Base-by-base conservation (phyloP, 805 yeast genomes). In the Kodamaea fukazawae region DNA sequence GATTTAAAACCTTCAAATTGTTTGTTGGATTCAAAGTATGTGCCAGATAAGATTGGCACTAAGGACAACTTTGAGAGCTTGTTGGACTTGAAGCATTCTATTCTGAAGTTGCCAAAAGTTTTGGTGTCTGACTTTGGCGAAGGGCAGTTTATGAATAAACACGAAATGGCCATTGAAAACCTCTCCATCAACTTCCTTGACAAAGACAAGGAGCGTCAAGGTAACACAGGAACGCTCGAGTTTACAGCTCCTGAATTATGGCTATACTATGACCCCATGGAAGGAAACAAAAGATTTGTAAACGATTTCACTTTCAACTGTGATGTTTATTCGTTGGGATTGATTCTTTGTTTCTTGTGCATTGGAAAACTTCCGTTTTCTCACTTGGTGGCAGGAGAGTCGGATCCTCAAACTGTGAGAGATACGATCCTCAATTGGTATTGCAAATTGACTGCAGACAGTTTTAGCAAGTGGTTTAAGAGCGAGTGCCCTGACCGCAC, bases 1-100 rank as follows among this genome's bases (percentile, higher is more conserved):
- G 96, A 89, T 58, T 67, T 89, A 45, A 89, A 89, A 51, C 96
- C 96, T 0, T 85, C 95, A 1, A 89, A 89, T 52, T 87, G 96
- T 61, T 65, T 89, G 18, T 61, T 89, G 35, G 77, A 73, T 38
- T 50, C 57, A 1, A 50, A 50, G 16, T 72, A 58, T 38, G 44
- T 15, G 13, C 42, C 37, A 25, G 36, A 32, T 34, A 6, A 8
- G 22, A 5, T 28, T 13, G 37, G 37, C 4, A 29, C 22, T 6
- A 17, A 6, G 17, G 26, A 22, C 30, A 4, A 15, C 15, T 38
- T 38, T 29, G 27, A 20, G 4, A 28, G 20, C 12, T 20, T 12
- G 3, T 26, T 28, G 4, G 30, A 3, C 49, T 54, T 16, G 55
- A 51, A 15, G 14, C 43, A 41, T 9, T 45, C 38, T 5, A 42